Conservation (phyloP, 2,329 filamentous ascomycete species). For the Colletotrichum sp. region DNA sequence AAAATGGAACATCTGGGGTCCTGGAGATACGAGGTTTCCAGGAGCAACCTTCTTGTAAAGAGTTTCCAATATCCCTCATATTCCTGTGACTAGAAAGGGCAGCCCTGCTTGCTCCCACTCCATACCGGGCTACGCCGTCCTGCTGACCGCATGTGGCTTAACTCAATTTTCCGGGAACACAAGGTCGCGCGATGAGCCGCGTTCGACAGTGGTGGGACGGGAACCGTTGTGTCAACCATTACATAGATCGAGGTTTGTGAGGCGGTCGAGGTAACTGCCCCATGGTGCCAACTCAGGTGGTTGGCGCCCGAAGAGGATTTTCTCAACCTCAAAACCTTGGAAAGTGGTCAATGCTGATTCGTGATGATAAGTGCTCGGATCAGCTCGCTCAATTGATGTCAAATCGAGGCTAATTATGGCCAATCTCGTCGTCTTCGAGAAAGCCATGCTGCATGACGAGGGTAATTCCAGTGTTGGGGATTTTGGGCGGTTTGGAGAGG, state of each 20-base stretch:
- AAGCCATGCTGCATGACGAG: background rate
- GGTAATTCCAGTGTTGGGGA: background rate
- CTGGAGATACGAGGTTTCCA: background rate
- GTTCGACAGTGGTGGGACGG: background rate
- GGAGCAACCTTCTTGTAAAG: background rate
- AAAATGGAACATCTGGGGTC: background rate
- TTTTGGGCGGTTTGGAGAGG: background rate
- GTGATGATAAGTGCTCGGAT: background rate
- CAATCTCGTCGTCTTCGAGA: background rate
- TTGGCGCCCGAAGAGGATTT: background rate
- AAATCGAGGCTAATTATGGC: background rate
- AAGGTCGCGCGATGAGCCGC: background rate
- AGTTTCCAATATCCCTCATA: background rate
- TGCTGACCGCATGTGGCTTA: background rate
- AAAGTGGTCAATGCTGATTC: background rate
- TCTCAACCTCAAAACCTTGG: background rate
- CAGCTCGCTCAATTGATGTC: background rate
- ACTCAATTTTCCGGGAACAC: background rate
- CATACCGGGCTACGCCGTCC: background rate
- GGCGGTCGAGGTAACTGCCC: background rate
- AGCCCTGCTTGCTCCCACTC: background rate
- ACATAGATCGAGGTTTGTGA: background rate
- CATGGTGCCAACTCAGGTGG: background rate
- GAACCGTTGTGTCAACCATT: background rate
- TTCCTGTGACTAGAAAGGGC: background rate